These are phyloP conservation scores for Adenanthera pavonina DNA, from an alignment of 306 rosid genomes.

Conservation along the genomic window DNA sequence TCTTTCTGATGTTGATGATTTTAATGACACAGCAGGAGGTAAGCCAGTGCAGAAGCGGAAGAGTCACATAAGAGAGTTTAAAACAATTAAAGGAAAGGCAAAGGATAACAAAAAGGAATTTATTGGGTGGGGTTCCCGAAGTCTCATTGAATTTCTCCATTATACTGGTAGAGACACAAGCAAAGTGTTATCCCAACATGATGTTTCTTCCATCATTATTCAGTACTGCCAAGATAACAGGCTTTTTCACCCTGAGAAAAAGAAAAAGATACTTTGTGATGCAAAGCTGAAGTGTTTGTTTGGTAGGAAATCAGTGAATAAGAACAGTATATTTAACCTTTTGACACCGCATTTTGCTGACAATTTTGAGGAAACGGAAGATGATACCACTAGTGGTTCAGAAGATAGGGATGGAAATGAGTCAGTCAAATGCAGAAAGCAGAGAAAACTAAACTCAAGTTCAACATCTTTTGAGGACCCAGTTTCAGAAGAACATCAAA, in stretches of 20 bases:
- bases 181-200: conserved; percentile 58
- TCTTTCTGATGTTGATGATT: conserved; percentile 60
- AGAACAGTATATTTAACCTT: conserved; percentile 56
- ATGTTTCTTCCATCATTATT: conserved; percentile 59
- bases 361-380: conserved; percentile 56
- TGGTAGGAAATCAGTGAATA: conserved; percentile 58
- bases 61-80: conserved; percentile 39
- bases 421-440: conserved; percentile 36
- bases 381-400: conserved; percentile 46
- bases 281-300: conserved; percentile 52
- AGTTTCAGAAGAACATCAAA: conserved; percentile 43
- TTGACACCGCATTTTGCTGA: conserved; percentile 67
- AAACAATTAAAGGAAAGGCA: conserved; percentile 44
- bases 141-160: conserved; percentile 67
- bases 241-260: conserved; percentile 67
- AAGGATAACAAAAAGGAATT: conserved; percentile 58
- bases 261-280: conserved; percentile 67
- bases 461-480: conserved; percentile 35
- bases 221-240: conserved; percentile 64
- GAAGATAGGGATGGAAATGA: conserved; percentile 49
- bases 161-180: conserved; percentile 50
- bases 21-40: conserved; percentile 39
- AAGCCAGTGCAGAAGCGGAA: conserved; percentile 46
- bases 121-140: conserved; percentile 76
- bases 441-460: conserved; percentile 38